Conservation (phyloP, 495 filamentous ascomycete genomes). For the Penicillium crystallinum region DNA sequence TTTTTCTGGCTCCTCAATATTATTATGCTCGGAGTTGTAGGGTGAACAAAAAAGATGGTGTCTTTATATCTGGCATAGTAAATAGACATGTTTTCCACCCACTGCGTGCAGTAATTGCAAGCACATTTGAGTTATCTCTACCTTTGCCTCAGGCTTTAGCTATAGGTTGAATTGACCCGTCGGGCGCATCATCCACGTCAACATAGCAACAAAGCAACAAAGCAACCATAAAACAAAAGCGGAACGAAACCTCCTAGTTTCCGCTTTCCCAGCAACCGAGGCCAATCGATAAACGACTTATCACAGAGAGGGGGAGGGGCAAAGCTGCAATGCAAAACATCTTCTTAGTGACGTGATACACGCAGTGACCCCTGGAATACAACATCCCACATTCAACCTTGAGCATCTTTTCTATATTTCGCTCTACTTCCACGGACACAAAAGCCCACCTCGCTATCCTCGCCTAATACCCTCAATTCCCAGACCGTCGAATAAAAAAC, state of each 20-base stretch:
- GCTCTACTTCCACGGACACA: conserved; percentile 1
- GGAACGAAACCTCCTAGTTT: conserved; percentile 11
- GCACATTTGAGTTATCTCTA: background rate
- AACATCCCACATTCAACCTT: no score
- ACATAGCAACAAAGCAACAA: no score
- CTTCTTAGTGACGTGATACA: background rate
- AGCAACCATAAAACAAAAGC: no score
- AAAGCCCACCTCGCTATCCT: background rate
- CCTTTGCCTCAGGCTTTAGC: background rate
- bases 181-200: no score
- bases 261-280: conserved; percentile 10
- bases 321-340: conserved; percentile 26
- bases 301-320: conserved; percentile 11
- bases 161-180: no score
- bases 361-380: background rate
- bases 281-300: conserved; percentile 2
- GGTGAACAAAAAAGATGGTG: conserved; percentile 6
- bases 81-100: background rate
- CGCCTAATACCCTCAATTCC: background rate
- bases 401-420: no score
- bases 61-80: conserved; percentile 6
- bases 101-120: background rate
- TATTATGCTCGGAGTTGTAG: conserved; percentile 5
- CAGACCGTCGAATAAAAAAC: background rate
- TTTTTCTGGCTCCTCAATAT: conserved; percentile 20